These are phyloP conservation scores for Neonectria magnoliae DNA, from an alignment of 2,329 filamentous ascomycete species.

Conservation along the genomic window DNA sequence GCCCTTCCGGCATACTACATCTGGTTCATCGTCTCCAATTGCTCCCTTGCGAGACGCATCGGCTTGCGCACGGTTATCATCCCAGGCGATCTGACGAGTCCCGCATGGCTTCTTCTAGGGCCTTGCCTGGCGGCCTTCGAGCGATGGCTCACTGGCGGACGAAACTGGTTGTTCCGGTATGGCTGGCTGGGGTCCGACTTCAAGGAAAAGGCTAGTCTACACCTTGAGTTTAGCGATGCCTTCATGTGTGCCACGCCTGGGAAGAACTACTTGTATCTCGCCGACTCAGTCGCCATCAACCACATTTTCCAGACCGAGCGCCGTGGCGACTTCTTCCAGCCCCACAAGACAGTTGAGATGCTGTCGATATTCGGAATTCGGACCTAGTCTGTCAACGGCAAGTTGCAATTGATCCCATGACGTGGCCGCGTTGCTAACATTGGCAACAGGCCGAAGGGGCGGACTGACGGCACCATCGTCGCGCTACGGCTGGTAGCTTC, in stretches of 20 bases:
- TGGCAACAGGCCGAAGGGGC: not conserved
- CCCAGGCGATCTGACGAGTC: not conserved
- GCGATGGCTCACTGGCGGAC: not conserved
- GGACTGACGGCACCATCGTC: not conserved
- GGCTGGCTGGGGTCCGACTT: not conserved
- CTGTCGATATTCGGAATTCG: not conserved
- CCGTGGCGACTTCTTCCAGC: not conserved
- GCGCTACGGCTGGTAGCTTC: not conserved
- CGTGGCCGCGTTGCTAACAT: not conserved
- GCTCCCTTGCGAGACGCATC: not conserved
- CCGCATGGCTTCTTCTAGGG: not conserved
- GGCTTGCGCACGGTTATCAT: not conserved
- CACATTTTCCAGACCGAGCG: not conserved
- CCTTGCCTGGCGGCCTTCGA: not conserved
- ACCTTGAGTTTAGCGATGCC: not conserved
- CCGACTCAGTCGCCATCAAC: not conserved
- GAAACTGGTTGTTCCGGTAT: not conserved
- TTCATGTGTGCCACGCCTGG: not conserved
- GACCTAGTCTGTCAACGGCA: not conserved
- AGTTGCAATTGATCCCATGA: not conserved
- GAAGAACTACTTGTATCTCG: not conserved
- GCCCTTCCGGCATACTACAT: not conserved
- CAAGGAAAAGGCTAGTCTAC: not conserved
- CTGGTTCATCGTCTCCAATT: not conserved
- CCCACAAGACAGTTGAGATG: not conserved